Percentiles rank a stretch among this genome's conserved stretches.
Evolutionary conservation across 345 rosid genomes (phyloP).

Genomic region (Cardamine occulta): DNA sequence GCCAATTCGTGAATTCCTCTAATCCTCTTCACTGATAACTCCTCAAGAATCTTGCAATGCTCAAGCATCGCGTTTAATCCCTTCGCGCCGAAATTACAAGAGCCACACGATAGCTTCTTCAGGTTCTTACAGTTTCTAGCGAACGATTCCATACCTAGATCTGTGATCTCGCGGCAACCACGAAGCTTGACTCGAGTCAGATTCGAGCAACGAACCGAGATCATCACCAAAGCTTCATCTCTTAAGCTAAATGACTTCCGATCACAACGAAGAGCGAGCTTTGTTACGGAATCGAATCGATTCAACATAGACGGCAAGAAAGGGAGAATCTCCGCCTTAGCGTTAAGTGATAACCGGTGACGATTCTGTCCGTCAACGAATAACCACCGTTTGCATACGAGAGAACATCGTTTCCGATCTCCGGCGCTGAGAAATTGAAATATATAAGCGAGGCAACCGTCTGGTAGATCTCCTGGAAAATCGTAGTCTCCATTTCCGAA

Average conservation of each 20-base stretch:
- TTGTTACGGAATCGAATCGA: conserved; percentile 70
- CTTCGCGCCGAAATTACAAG: conserved; percentile 71
- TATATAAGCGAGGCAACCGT: conserved; percentile 74
- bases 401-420: conserved; percentile 72
- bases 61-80: conserved; percentile 71
- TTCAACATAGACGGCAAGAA: conserved; percentile 52
- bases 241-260: conserved; percentile 58
- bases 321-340: conserved; percentile 53
- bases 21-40: conserved; percentile 78
- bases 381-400: conserved; percentile 75
- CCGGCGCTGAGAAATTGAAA: conserved; percentile 68
- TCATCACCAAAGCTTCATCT: conserved; percentile 60
- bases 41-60: conserved; percentile 66
- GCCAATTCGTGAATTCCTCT: conserved; percentile 57
- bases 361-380: conserved; percentile 72
- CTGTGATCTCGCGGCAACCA: conserved; percentile 81
- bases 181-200: conserved; percentile 84
- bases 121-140: conserved; percentile 57
- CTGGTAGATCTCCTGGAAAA: conserved; percentile 59
- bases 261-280: conserved; percentile 74
- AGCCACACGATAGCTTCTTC: conserved; percentile 70
- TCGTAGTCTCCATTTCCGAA: conserved; percentile 39
- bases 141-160: conserved; percentile 62
- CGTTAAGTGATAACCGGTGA: conserved; percentile 66
- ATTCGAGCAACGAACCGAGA: conserved; percentile 63